Base-by-base conservation (phyloP, 805 yeast genomes). In the Starmerella asiatica region DNA sequence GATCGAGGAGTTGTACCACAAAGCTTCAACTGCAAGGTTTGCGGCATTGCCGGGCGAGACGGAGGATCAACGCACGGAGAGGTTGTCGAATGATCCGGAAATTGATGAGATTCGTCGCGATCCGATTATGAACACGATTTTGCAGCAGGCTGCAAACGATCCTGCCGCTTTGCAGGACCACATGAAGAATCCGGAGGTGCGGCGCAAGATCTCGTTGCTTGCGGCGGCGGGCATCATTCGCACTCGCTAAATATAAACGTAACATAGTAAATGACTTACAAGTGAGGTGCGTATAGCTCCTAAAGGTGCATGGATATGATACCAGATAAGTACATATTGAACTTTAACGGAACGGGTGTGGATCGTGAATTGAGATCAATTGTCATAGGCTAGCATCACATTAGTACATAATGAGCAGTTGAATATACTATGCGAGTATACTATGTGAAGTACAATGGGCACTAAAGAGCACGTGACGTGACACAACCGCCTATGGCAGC, bases 91-190 rank as follows among this genome's bases (percentile, higher is more conserved):
- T 59, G 98, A 91, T 62, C 97, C 98, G 18, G 98, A 91, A 65
- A 79, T 91, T 46, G 85, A 80, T 39, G 71, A 76, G 44, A 86
- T 91, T 52, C 70, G 93, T 64, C 88, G 82, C 60, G 98, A 91
- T 58, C 99, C 99, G 9, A 84, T 88, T 32, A 88, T 91, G 96
- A 91, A 85, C 65, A 78, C 88, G 41, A 91, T 91, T 49, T 70
- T 91, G 59, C 79, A 75, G 52, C 99, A 91, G 65, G 97, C 97
- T 16, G 81, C 79, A 60, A 82, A 75, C 44, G 81, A 91, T 59
- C 98, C 98, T 37, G 94, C 94, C 33, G 97, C 97, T 40, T 70
- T 91, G 53, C 93, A 82, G 59, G 96, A 88, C 55, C 98, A 91
- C 64, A 85, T 91, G 95, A 81, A 75, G 69, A 91, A 91, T 64